Base-by-base conservation (phyloP, 352 stramenopile genomes). In the Phytophthora uliginosa region DNA sequence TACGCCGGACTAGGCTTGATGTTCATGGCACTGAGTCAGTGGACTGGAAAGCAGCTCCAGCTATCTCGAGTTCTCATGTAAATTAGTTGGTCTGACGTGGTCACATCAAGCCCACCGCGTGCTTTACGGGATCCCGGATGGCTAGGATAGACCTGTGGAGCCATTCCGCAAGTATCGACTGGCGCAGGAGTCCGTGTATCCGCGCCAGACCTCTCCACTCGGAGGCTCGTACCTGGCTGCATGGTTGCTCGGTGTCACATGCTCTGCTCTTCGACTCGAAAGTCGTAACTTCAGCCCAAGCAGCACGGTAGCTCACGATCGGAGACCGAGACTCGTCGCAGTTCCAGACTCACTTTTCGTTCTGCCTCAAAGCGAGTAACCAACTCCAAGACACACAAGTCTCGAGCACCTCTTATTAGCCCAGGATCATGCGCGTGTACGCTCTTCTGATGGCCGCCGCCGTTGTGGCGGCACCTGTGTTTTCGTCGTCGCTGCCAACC, bases 391-490 rank as follows among this genome's bases (percentile, higher is more conserved):
- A 54, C 17, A 4, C 17, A 4, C 38, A 4, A 45, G 2, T 45
- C 15, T 45, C 38, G 13, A 45, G 38, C 38, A 12, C 12, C 34
- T 40, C 8, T 13, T 13, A 40, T 17, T 1, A 17, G 33, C 33
- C 59, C 50, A 33, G n/a, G 20, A 71, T 24, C 42, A 66, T 71
- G 64, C 64, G 48, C 9, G 33, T 71, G 9, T 61, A 71, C 48
- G 20, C 45, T 54, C 47, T 62, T n/a, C 34, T 71, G 22, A 28
- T 66, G 34, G 56, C 31, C 12, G 64, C 47, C 17, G 47, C 56
- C 3, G 33, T 48, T 7, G 24, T 55, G 6, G 31, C 51, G 18
- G 55, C 56, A 28, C 62, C 52, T 4, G 56, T 60, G 3, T 28
- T 66, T 38, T 57, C 38, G 9, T 66, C 55, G 3, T 65, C 54